Evolutionary conservation across 176 grass and related monocot genomes (phyloP), one percentile per base, ranked within the genome.

Genomic region (Panicum miliaceum): DNA sequence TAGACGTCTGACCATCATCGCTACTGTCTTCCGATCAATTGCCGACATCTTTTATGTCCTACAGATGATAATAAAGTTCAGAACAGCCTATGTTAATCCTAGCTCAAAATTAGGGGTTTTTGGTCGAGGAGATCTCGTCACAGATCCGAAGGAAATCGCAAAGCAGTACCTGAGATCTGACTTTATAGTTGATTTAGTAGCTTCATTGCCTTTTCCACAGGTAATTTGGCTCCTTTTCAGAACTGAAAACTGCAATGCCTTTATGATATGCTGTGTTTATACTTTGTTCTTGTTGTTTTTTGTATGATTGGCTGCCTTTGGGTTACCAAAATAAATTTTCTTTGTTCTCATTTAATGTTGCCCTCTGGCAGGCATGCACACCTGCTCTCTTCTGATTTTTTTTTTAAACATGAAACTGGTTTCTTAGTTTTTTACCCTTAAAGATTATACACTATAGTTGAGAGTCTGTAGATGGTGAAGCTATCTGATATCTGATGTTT

Each of bases 201-300:
- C 96, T 75, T 90, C 93, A 19, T 90, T 99, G 53, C 96, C 96
- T 89, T 75, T 99, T 59, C 96, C 96, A 22, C 96, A 99, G 96
- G 96, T 99, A 93, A 65, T 34, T 76, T 80, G 34, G 27, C 11
- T 68, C 12, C 11, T 56, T 54, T 68, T 81, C 3, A 5, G 22
- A 53, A 70, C 45, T 48, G 47, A 47, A 74, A 13, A 9, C 75
- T 66, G 26, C 67, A 79, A 34, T 57, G 8, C 8, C 42, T 45
- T 45, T 45, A 45, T 47, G 45, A 46, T 46, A 46, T 12, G 8
- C 25, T 43, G 12, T 67, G 58, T 65, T 19, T 66, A 38, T 67
- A 46, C 2, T 36, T 18, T n/a, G 7, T 32, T 73, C 14, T 73
- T 73, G n/a, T 46, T 46, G 23, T 68, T 85, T 64, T 77, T 26